These are phyloP conservation scores for Plantago lanceolata DNA, from an alignment of 305 asterid species.

Conservation along the genomic window DNA sequence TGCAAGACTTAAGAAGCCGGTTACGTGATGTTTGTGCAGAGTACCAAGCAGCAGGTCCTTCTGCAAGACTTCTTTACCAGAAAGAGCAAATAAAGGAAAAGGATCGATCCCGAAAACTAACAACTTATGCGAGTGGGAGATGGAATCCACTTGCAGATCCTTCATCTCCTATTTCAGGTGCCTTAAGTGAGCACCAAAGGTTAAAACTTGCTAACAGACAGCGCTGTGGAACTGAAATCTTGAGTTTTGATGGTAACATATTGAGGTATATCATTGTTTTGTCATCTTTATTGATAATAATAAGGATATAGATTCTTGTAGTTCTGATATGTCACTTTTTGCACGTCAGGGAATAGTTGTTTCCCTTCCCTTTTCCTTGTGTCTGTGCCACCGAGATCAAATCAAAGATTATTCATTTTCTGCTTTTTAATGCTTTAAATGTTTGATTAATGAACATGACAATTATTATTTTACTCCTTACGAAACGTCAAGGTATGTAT, in stretches of 20 bases:
- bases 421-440: neutral
- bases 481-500: too few relatives aligned
- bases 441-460: neutral
- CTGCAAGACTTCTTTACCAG: conserved; percentile 89
- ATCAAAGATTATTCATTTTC: neutral
- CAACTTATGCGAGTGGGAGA: conserved; percentile 94
- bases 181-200: conserved; percentile 78
- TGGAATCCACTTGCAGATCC: conserved; percentile 94
- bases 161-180: conserved; percentile 95
- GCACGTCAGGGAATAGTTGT: neutral
- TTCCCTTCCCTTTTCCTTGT: neutral
- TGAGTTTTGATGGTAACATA: conserved; percentile 92
- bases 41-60: conserved; percentile 88
- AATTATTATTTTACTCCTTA: too few relatives aligned
- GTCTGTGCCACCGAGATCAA: neutral
- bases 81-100: conserved; percentile 71
- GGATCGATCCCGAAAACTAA: conserved; percentile 50
- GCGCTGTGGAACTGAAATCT: conserved; percentile 75
- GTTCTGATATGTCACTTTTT: neutral
- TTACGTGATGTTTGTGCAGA: conserved; percentile 77
- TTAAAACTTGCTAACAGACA: conserved; percentile 87
- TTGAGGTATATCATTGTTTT: conserved; percentile 52
- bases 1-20: conserved; percentile 75
- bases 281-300: conserved; percentile 1
- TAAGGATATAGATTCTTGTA: neutral